A percentile compares a stretch with the other conserved stretches of the same genome.
phyloP scores from a whole-genome alignment of 2,329 filamentous ascomycete species.

The Penicillium sp. region DNA sequence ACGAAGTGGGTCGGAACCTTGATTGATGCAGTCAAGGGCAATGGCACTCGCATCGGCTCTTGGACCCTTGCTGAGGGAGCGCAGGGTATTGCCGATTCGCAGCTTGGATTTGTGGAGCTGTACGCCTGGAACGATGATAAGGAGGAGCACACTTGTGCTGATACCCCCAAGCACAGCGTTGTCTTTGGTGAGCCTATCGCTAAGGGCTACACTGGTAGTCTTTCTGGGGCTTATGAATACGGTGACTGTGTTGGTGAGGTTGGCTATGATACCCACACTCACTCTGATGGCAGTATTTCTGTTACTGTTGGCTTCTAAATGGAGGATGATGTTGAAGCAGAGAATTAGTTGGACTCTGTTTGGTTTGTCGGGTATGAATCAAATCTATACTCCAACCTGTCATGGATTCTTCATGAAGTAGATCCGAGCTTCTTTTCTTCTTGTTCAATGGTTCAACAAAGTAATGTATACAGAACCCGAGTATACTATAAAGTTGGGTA shows the following conservation, averaged over 20 bases:
- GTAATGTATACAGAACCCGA: too few species aligned
- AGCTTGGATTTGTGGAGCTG: constrained; percentile 33
- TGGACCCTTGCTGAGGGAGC: constrained; percentile 31
- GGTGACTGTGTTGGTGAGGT: constrained; percentile 30
- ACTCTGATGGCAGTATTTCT: not conserved
- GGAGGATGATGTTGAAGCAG: too few species aligned
- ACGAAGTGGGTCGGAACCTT: constrained; percentile 32
- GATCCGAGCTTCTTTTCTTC: too few species aligned
- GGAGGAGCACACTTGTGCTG: too few species aligned
- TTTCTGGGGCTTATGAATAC: constrained; percentile 28
- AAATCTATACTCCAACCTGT: too few species aligned
- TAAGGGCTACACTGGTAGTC: constrained; percentile 10
- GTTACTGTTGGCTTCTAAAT: too few species aligned
- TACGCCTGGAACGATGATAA: constrained; percentile 9
- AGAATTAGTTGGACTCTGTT: too few species aligned
- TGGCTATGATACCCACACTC: constrained; percentile 16
- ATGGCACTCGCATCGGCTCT: constrained; percentile 26
- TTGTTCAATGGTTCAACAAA: too few species aligned
- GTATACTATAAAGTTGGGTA: too few species aligned
- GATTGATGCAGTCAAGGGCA: constrained; percentile 22
- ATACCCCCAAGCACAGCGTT: constrained; percentile 21
- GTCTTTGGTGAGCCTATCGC: constrained; percentile 23
- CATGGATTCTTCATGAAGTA: too few species aligned
- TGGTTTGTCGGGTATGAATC: too few species aligned
- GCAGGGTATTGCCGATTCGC: constrained; percentile 3